Conservation (phyloP, 2,329 filamentous ascomycete genomes). For the Epichloe sp. region DNA sequence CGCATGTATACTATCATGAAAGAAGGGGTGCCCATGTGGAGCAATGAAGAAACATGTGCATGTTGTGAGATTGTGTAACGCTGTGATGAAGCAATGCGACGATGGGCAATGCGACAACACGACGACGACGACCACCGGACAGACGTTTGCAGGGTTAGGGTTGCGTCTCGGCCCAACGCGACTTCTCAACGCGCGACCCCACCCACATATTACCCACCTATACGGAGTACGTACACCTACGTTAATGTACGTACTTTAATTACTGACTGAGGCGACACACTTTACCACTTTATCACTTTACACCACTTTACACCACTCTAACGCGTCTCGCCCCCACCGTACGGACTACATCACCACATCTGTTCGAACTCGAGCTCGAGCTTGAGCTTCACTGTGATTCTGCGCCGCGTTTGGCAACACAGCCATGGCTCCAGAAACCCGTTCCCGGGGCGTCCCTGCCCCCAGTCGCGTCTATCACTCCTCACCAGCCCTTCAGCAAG, state of each 20-base stretch:
- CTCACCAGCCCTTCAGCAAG: slow-evolving; percentile 24
- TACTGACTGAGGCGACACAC: neutral
- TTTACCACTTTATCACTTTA: neutral
- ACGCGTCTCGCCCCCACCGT: slow-evolving; percentile 1
- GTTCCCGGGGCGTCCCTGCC: slow-evolving; percentile 23
- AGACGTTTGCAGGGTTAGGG: slow-evolving; percentile 1
- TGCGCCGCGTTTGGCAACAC: neutral
- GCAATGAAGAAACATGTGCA: neutral
- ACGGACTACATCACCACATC: neutral
- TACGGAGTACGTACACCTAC: no score
- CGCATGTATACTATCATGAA: slow-evolving; percentile 4
- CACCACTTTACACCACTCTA: neutral
- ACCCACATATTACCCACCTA: neutral
- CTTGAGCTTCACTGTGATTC: neutral
- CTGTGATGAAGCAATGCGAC: neutral
- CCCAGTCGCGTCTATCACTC: slow-evolving; percentile 26
- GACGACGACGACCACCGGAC: neutral
- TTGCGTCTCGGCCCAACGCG: neutral
- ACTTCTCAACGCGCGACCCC: neutral
- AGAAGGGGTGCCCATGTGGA: neutral
- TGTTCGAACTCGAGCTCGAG: neutral
- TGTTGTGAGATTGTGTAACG: neutral
- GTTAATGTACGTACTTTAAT: neutral
- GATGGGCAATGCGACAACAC: neutral
- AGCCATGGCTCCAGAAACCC: slow-evolving; percentile 17